A percentile compares a stretch with the other conserved stretches of the same genome.
These are phyloP conservation scores for Claviceps purpurea DNA, from an alignment of 2,329 filamentous ascomycete species.

Conservation along the genomic window DNA sequence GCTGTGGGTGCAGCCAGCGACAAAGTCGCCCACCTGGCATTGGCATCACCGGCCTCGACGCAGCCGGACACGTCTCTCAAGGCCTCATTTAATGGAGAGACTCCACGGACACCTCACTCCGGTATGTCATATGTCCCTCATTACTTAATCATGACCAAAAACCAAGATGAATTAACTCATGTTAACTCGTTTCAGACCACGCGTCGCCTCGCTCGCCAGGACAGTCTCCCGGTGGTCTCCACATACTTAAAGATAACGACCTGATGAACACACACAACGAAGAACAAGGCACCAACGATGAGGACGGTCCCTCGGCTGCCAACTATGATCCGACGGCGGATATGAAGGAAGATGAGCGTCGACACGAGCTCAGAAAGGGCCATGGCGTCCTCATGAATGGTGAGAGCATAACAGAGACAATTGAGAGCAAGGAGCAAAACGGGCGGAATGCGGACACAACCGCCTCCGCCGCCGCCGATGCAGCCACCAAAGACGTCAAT, in stretches of 20 bases:
- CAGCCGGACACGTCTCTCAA: slow-evolving; percentile 27
- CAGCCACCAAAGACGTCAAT: slow-evolving; percentile 41
- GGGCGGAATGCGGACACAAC: not conserved
- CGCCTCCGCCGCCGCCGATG: slow-evolving; percentile 14
- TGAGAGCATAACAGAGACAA: slow-evolving; percentile 15
- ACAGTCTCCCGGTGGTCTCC: slow-evolving; percentile 43
- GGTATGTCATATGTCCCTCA: slow-evolving; percentile 24
- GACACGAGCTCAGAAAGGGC: slow-evolving; percentile 51
- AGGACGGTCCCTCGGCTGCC: slow-evolving; percentile 76
- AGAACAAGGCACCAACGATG: slow-evolving; percentile 23
- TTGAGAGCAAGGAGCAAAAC: not conserved
- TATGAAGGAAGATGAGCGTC: slow-evolving; percentile 70
- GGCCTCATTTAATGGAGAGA: slow-evolving; percentile 19
- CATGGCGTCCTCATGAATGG: slow-evolving; percentile 36
- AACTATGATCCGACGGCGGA: slow-evolving; percentile 85
- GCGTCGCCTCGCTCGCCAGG: slow-evolving; percentile 29
- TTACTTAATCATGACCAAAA: not conserved
- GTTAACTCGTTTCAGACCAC: slow-evolving; percentile 12
- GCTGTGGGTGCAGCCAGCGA: slow-evolving; percentile 51
- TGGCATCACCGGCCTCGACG: slow-evolving; percentile 39
- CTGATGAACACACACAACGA: slow-evolving; percentile 48
- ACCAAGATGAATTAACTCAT: slow-evolving; percentile 11
- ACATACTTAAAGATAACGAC: slow-evolving; percentile 52
- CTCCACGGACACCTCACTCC: slow-evolving; percentile 33
- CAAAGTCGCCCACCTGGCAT: slow-evolving; percentile 38